Evolutionary conservation across 176 grass and related monocot genomes (phyloP), one percentile per base, ranked within the genome.

Genomic region (Cenchrus fungigraminus): DNA sequence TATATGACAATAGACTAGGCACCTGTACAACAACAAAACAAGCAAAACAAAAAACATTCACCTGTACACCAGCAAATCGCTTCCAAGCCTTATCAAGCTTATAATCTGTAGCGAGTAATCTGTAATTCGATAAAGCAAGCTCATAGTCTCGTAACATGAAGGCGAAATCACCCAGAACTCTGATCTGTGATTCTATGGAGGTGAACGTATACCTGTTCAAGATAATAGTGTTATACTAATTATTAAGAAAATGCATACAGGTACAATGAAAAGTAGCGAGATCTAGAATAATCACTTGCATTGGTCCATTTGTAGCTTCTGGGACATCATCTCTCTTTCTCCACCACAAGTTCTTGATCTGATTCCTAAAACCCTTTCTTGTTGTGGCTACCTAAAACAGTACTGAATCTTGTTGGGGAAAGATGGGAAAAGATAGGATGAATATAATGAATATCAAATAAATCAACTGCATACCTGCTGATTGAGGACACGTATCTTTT

Each of bases 341-440:
- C 93, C 91, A 98, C 97, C 96, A 99, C 86, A 99, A 86, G 76
- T 99, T 99, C 81, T 99, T 99, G 72, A 99, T 99, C 72, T 99
- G 97, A 87, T 99, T 99, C 85, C 84, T 95, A 76, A 99, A 96
- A 52, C 97, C 97, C 86, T 94, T 95, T 79, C 97, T 99, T 73
- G 91, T 96, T 69, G 90, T 87, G 62, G 90, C 85, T 71, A 99
- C 93, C 97, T 99, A 96, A 47, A 85, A 90, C 6, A 68, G 87
- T 51, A 56, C 37, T 25, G 14, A 67, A 72, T 82, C 56, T 83
- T 68, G 81, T 59, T 80, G 87, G 44, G 22, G 56, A 50, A 66
- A 46, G 63, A 40, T 66, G 87, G 44, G 22, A 63, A 50, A 66
- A 46, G 63, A 40, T 66, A 25, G 28, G 40, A 68, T 55, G 79